Evolutionary conservation across 352 stramenopile genomes (phyloP), one percentile per base, ranked within the genome.

Genomic region (Thraustochytrium striatum): DNA sequence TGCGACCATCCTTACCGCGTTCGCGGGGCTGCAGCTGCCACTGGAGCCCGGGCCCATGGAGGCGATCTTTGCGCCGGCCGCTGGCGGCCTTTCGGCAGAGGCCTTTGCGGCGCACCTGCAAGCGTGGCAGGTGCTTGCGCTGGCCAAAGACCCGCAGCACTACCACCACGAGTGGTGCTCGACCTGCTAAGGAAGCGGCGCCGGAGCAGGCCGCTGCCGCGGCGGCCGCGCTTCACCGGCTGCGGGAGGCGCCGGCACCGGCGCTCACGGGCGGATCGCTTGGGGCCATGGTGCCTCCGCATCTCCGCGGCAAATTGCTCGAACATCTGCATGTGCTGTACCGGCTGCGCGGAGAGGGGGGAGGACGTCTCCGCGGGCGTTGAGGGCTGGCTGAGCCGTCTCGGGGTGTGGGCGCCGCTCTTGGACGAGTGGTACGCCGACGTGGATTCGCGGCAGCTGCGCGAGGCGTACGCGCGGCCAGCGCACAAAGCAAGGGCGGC

Each of bases 361-460:
- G 65, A 1, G n/a, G 65, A 58, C 36, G 65, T 16, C 5, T 30
- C 44, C 5, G 41, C 11, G 21, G 44, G 30, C 7, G 41, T 75
- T 5, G 11, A 43, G 11, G 36, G 30, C 47, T 75, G 19, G 19
- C 16, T 75, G 7, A 5, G 8, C 21, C 61, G 65, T 13, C 41
- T 61, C 19, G 32, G 50, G 0, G 19, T 75, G 2, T 32, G 65
- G 11, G 36, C 21, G n/a, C 41, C 25, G 21, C 65, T 75, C 25
- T 9, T 61, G 7, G 52, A 16, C 9, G 65, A 75, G 47, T 75
- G 65, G 65, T 68, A 55, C 47, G 47, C 25, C 3, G 65, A 75
- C 16, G 44, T 2, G 5, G 44, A 38, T 9, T 13, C 41, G 9
- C 32, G 62, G 19, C 9, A 75, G 3, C 65, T 75, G 5, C 43